Evolutionary conservation across 352 stramenopile species (phyloP), one percentile per base, ranked within the genome.

Genomic region (Globisporangium canariense): DNA sequence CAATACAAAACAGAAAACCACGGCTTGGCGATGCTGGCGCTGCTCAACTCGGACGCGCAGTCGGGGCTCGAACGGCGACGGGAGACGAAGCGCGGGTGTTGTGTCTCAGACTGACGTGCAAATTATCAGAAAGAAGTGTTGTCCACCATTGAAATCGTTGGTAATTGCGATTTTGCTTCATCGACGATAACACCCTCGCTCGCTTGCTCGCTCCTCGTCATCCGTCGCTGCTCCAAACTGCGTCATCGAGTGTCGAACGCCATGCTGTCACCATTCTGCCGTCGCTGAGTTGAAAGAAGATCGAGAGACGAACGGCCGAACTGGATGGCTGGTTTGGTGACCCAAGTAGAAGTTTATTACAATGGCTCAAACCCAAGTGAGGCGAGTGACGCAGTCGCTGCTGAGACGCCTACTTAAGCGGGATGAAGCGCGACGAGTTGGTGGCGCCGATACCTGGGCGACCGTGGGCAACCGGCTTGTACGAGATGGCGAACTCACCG

Each of bases 401-500:
- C 25, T 9, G 32, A 66, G 36, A 58, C 52, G 49, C 57, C 64
- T 98, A 99, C 79, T 99, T 99, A 78, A 99, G 97, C 74, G 98
- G 98, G 80, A 99, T 99, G 90, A 99, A 99, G 80, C 97, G 93
- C 63, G 91, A 96, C 79, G 94, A 93, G 83, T 98, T 97, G 60
- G 96, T 98, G 56, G 96, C 97, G 64, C 96, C 98, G 70, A 99
- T 99, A 96, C 97, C 97, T 70, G 97, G 97, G 83, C 97, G 96
- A 86, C 97, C 97, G 88, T 99, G 97, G 75, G 95, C 91, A 54
- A 99, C 97, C 60, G 97, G 96, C 90, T 99, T 99, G 83, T 94
- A 96, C 40, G 97, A 99, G 86, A 99, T 99, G 71, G 97, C 98
- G 76, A 99, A 99, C 83, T 99, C 98, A 84, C 95, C 98, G 51